phyloP scores from a whole-genome alignment of 1,284 basidiomycete species.

The Puccinia novopanici region DNA sequence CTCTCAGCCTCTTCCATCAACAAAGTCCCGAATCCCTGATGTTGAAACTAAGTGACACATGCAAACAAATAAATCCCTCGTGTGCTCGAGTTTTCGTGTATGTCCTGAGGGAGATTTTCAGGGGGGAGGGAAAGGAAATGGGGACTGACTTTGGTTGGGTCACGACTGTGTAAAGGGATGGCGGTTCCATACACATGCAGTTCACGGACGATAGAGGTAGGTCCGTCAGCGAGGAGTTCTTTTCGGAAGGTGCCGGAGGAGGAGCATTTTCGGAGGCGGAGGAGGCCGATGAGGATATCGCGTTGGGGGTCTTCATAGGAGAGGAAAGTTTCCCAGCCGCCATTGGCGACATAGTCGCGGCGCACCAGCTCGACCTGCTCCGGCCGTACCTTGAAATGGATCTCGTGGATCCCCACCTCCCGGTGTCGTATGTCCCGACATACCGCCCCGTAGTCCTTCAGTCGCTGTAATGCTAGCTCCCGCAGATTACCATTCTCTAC shows the following conservation, averaged over 20 bases:
- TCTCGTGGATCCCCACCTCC: constrained; percentile 98
- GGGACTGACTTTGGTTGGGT: constrained; percentile 74
- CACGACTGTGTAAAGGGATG: constrained; percentile 91
- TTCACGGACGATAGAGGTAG: constrained; percentile 91
- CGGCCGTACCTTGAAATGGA: constrained; percentile 94
- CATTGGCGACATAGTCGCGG: constrained; percentile 94
- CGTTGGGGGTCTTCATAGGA: constrained; percentile 97
- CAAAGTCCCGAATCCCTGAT: constrained; percentile 88
- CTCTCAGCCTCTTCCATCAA: constrained; percentile 99
- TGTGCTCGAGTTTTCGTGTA: too few species aligned
- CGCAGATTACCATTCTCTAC: constrained; percentile 98
- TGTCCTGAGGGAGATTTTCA: neutral
- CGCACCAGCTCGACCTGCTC: constrained; percentile 95
- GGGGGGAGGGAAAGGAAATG: neutral
- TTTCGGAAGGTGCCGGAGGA: constrained; percentile 94
- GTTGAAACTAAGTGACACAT: constrained; percentile 55
- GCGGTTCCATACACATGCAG: constrained; percentile 99
- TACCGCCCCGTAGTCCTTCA: constrained; percentile 98
- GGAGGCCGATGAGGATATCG: constrained; percentile 91
- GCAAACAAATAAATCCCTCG: neutral
- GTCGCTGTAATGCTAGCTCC: constrained; percentile 90
- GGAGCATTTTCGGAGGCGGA: constrained; percentile 84
- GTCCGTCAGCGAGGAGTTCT: constrained; percentile 78
- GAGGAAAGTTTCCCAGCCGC: constrained; percentile 97
- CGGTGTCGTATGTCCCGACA: constrained; percentile 96